Evolutionary conservation across 176 grass and related monocot species (phyloP), one percentile per base, ranked within the genome.

Genomic region (Musa troglodytarum): DNA sequence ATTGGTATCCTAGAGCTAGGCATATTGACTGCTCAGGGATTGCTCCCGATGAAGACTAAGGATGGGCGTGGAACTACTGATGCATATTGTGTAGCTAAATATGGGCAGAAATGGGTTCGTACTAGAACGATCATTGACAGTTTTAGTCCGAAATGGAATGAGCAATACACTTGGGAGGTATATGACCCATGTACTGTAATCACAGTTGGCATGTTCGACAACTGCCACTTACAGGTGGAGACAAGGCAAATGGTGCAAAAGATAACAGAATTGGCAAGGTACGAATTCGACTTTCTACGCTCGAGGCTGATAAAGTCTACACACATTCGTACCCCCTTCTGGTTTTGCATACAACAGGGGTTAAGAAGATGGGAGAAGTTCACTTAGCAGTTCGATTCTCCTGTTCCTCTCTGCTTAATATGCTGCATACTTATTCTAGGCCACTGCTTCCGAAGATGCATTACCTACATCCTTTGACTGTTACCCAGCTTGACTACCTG

Each of bases 351-450:
- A 81, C 86, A n/a, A 63, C 83, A 52, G 86, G 89, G 0, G 86
- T 88, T 12, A 92, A 92, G 67, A 92, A 92, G 79, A 92, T 88
- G 86, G 89, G 89, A 51, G 89, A 92, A 65, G 77, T 88, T 76
- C 83, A 92, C 65, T 70, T 92, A 52, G 85, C 85, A 12, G 80
- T 92, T 29, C 77, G 85, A 68, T 92, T 92, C 77, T 85, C 85
- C 10, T 92, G 77, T 74, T 92, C 80, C 23, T 88, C 79, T 53
- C 73, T 87, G 14, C 72, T 88, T 23, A 88, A 88, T 75, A 88
- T 86, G 82, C 71, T 88, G 82, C 80, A 85, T 49, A 17, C 85
- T 28, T 88, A 92, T 19, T 92, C 89, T 34, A 86, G 85, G 74
- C 85, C 85, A 9, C 69, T 92, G 56, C 81, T 92, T 64, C 89